Conservation (phyloP, 495 filamentous ascomycete genomes). For the Platismatia glauca region DNA sequence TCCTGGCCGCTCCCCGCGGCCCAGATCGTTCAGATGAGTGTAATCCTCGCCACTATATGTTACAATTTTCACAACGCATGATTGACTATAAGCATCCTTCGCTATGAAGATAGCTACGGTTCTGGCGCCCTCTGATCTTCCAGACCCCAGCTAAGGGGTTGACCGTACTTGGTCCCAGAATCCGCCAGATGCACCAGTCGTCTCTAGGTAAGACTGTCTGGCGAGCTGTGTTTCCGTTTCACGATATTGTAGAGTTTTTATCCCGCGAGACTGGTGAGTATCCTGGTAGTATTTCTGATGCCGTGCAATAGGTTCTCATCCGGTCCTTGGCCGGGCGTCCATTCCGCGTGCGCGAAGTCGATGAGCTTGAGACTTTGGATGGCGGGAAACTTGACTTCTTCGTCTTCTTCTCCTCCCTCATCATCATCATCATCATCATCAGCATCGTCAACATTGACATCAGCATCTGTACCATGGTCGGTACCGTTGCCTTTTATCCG, state of each 20-base stretch:
- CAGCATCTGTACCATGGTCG: slow-evolving; percentile 25
- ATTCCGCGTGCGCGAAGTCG: slow-evolving; percentile 91
- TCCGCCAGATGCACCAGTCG: background rate
- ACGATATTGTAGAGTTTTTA: background rate
- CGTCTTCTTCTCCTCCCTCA: slow-evolving; percentile 61
- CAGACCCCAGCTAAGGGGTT: background rate
- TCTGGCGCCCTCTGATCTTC: background rate
- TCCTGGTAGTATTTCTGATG: slow-evolving; percentile 60
- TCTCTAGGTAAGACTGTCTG: background rate
- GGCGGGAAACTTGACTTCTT: slow-evolving; percentile 55
- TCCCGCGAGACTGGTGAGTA: slow-evolving; percentile 54
- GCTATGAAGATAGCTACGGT: too few species aligned
- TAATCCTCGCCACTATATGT: background rate
- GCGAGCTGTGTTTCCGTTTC: background rate
- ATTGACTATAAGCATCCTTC: background rate
- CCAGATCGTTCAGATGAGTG: too few species aligned
- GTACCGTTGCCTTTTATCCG: slow-evolving; percentile 14
- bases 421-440: slow-evolving; percentile 50
- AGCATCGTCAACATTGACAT: slow-evolving; percentile 34
- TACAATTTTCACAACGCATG: background rate
- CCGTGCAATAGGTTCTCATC: slow-evolving; percentile 80
- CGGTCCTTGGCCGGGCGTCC: slow-evolving; percentile 74
- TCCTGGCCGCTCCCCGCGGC: too few species aligned
- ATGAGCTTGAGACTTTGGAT: slow-evolving; percentile 82
- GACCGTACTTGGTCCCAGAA: background rate